Evolutionary conservation across 1,284 basidiomycete genomes (phyloP), one percentile per base, ranked within the genome.

Genomic region (Apiotrichum veenhuisii): DNA sequence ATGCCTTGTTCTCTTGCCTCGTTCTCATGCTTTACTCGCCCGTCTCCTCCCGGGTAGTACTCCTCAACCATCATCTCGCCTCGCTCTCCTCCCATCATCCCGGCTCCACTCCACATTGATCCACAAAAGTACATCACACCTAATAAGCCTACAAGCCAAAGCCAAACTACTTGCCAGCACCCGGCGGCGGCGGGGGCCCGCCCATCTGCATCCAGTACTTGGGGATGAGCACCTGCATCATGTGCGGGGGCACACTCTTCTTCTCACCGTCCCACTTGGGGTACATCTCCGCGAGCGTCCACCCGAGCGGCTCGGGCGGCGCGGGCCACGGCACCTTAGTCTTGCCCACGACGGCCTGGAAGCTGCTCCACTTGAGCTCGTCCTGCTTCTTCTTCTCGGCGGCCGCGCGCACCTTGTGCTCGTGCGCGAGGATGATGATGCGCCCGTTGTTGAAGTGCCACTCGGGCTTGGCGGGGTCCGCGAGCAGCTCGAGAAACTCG

Each of bases 241-340:
- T 40, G 36, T 40, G 36, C n/a, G 37, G n/a, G 10, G 49, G 49
- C 22, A 50, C 49, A 2, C 17, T 40, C 3, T 33, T 30, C 25
- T 25, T 18, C 11, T 50, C 38, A 14, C 49, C 49, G 38, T 50
- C 18, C 49, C 49, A 50, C 25, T 25, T 15, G 37, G 49, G 49
- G 38, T n/a, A 50, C 49, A 41, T 41, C 15, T 50, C 36, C 26
- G n/a, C 5, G 22, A 40, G 14, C 1, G 38, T 49, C 49, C 49
- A 50, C 3, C 49, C 49, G 26, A 50, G 17, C n/a, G 2, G 37
- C 11, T 27, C 38, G 2, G 49, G 49, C 18, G 49, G 49, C 11
- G 26, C 25, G 8, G 49, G 49, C 49, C 49, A 50, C 12, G 49
- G 17, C 3, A 38, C 23, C 2, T 18, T 14, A 9, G 49, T 9